These are phyloP conservation scores for Pyricularia pennisetigena DNA, from an alignment of 2,329 filamentous ascomycete species.

Conservation along the genomic window DNA sequence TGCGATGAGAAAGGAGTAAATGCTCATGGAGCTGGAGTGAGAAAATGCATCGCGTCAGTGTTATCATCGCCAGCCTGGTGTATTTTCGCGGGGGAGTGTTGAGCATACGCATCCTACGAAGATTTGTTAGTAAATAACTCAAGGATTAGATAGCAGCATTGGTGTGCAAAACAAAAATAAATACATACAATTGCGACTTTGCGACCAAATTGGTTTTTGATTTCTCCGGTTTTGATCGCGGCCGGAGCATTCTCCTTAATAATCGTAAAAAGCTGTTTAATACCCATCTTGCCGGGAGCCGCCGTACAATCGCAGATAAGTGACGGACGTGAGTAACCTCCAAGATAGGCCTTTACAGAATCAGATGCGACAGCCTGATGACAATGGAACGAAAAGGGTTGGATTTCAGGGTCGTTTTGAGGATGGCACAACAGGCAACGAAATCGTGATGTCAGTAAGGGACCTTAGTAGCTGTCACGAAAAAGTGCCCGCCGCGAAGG, in stretches of 20 bases:
- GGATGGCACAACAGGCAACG: not conserved
- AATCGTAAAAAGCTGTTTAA: conserved; percentile 67
- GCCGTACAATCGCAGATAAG: not conserved
- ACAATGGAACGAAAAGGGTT: not conserved
- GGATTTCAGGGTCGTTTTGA: not conserved
- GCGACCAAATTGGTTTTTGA: conserved; percentile 97
- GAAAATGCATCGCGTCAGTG: not conserved
- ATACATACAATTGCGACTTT: conserved; percentile 88
- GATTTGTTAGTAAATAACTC: conserved; percentile 7
- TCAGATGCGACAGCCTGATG: not conserved
- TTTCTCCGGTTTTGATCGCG: conserved; percentile 91
- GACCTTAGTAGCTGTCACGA: not conserved
- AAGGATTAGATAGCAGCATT: not conserved
- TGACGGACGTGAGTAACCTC: not conserved
- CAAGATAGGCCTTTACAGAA: not conserved
- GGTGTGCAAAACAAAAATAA: not conserved
- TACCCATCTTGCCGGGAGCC: conserved; percentile 40
- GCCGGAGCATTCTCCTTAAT: conserved; percentile 92
- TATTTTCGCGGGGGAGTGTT: not conserved
- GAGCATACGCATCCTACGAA: conserved; percentile 45
- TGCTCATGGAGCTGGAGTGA: conserved; percentile 80
- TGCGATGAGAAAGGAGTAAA: conserved; percentile 97
- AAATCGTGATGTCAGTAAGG: not conserved
- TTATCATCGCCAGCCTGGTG: not conserved
- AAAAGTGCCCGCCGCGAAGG: not conserved